Evolutionary conservation across 805 yeast genomes (phyloP), one percentile per base, ranked within the genome.

Genomic region (Schizosaccharomyces lindneri): DNA sequence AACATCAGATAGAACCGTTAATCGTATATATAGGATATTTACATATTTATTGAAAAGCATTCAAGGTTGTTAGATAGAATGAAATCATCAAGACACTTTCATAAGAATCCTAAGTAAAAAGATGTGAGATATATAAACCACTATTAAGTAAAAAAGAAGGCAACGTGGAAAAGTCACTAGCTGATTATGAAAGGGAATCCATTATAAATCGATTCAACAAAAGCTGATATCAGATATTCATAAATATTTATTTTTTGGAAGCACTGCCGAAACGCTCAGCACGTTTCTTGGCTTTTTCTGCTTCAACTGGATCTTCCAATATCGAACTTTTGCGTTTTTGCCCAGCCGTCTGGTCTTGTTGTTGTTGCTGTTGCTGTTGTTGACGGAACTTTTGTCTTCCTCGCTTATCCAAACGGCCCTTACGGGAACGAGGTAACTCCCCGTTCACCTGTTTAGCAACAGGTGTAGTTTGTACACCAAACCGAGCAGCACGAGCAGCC

Each of bases 201-300:
- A 19, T 13, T 13, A n/a, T 6, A 46, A 19, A 46, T 7, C 2
- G 13, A 9, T 46, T 9, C 21, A 24, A 6, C 51, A 13, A 19
- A 46, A 19, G 21, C 13, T 46, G 27, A 46, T n/a, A 46, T 15
- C 21, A 46, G 19, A 15, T 1, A 5, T 17, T 17, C 13, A 46
- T 19, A 46, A 19, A 46, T 46, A 24, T 6, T 46, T 46, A 46
- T 11, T 46, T 46, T 5, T 13, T 46, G 11, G 51, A 9, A 46
- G 68, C 36, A 61, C 39, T 39, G 59, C 65, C 61, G n/a, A 59
- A 59, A 24, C 60, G 66, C 21, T 55, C 51, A 29, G 62, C 62
- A 31, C 62, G 48, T 9, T 48, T 61, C 51, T 21, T 17, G 5
- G 61, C 55, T 21, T 29, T 59, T 27, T 61, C 61, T 13, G 31